phyloP scores from a whole-genome alignment of 2,329 filamentous ascomycete genomes.

The Phialophora chinensis region DNA sequence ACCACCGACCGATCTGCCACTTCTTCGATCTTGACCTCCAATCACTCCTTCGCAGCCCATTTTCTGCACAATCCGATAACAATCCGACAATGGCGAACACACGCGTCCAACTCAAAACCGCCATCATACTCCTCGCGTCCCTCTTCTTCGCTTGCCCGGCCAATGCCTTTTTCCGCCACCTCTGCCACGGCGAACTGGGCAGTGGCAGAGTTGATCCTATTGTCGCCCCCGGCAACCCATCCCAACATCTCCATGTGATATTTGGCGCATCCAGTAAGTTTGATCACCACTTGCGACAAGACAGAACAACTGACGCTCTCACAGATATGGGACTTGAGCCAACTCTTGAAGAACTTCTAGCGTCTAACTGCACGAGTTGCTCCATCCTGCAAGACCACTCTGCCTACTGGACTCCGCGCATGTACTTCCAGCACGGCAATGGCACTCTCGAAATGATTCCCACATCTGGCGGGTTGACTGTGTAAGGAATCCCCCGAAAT shows the following conservation, averaged over 20 bases:
- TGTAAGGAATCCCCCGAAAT: conserved; percentile 62
- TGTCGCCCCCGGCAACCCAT: conserved; percentile 64
- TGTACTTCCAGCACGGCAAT: conserved; percentile 77
- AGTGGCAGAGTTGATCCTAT: conserved; percentile 79
- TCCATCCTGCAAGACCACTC: conserved; percentile 80
- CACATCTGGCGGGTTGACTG: conserved; percentile 82
- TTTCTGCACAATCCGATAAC: neutral
- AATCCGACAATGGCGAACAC: conserved; percentile 15
- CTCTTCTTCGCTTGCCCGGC: conserved; percentile 17
- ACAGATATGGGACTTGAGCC: conserved; percentile 70
- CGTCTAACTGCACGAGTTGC: conserved; percentile 78
- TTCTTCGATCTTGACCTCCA: conserved; percentile 9
- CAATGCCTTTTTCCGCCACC: conserved; percentile 86
- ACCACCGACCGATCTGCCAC: conserved; percentile 3
- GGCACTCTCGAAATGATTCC: conserved; percentile 71
- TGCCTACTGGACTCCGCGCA: conserved; percentile 80
- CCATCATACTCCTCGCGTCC: conserved; percentile 13
- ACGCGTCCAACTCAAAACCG: conserved; percentile 22
- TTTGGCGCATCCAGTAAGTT: conserved; percentile 77
- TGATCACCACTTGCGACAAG: conserved; percentile 45
- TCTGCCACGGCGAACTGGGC: conserved; percentile 74
- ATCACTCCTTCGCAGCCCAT: neutral
- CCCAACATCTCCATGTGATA: conserved; percentile 74
- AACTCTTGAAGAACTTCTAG: conserved; percentile 61
- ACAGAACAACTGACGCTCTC: conserved; percentile 8